phyloP scores from a whole-genome alignment of 2,329 filamentous ascomycete genomes.

The Microdochium trichocladiopsis region DNA sequence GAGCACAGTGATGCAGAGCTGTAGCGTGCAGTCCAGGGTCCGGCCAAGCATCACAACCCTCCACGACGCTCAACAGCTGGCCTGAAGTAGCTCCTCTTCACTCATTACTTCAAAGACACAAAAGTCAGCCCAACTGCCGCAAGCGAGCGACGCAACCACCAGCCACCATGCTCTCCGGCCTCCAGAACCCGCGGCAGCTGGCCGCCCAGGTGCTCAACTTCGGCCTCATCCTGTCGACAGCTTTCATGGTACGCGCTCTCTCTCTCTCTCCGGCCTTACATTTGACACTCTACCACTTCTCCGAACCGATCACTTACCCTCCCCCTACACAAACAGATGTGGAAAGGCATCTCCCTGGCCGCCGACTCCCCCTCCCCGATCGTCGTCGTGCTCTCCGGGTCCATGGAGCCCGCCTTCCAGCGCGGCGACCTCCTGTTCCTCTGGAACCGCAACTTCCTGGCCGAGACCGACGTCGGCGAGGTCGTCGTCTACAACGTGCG shows the following conservation, averaged over 20 bases:
- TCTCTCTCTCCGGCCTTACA: conserved; percentile 1
- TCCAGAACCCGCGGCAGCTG: conserved; percentile 73
- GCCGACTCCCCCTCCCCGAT: conserved; percentile 72
- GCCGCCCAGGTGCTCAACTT: conserved; percentile 84
- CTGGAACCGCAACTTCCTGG: conserved; percentile 63
- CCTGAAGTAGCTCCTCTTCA: not conserved
- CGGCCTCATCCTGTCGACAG: conserved; percentile 79
- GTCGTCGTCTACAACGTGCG: conserved; percentile 71
- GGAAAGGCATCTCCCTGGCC: conserved; percentile 79
- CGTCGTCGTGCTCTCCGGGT: conserved; percentile 77
- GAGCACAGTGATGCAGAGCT: not conserved
- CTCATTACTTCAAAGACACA: too few relatives aligned
- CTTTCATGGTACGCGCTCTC: conserved; percentile 65
- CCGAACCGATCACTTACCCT: not conserved
- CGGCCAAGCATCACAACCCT: not conserved
- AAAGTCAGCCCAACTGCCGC: not conserved
- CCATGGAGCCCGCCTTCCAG: conserved; percentile 79
- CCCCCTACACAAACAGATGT: conserved; percentile 47
- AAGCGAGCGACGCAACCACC: not conserved
- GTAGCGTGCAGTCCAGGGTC: not conserved
- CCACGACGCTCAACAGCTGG: not conserved
- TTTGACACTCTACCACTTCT: not conserved
- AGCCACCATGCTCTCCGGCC: conserved; percentile 55
- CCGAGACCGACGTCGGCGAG: conserved; percentile 48
- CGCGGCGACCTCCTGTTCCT: conserved; percentile 69